phyloP scores from a whole-genome alignment of 352 stramenopile genomes.

The Pythium dissimile region DNA sequence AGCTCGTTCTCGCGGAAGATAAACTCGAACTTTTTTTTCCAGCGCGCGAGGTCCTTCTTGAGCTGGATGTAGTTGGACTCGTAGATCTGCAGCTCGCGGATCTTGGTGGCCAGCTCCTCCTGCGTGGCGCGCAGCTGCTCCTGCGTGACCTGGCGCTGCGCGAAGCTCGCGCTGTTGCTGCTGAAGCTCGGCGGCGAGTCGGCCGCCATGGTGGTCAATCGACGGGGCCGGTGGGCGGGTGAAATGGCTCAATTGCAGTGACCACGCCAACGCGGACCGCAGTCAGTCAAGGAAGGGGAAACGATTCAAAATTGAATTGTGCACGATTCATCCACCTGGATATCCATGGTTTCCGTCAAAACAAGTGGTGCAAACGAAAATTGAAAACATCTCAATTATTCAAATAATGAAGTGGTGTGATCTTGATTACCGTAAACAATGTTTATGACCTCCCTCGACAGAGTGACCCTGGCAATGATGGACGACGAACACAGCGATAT shows the following conservation, averaged over 20 bases:
- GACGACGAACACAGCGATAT: no score
- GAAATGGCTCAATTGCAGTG: no score
- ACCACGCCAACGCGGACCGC: no score
- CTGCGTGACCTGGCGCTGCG: slow-evolving; percentile 52
- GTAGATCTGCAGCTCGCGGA: slow-evolving; percentile 80
- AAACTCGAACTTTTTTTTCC: slow-evolving; percentile 89
- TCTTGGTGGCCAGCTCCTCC: slow-evolving; percentile 73
- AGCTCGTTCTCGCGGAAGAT: slow-evolving; percentile 86
- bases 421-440: no score
- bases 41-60: slow-evolving; percentile 74
- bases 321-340: background rate
- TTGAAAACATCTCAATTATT: no score
- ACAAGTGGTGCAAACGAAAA: background rate
- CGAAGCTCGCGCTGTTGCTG: slow-evolving; percentile 67
- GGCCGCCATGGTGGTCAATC: slow-evolving; percentile 15
- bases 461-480: no score
- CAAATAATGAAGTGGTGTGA: no score
- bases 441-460: no score
- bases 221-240: no score
- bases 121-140: slow-evolving; percentile 73
- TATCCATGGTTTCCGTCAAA: background rate
- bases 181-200: slow-evolving; percentile 29
- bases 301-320: background rate
- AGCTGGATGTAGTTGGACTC: slow-evolving; percentile 73
- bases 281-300: background rate